These are phyloP conservation scores for Quercus glauca DNA, from an alignment of 306 rosid genomes.

Conservation along the genomic window DNA sequence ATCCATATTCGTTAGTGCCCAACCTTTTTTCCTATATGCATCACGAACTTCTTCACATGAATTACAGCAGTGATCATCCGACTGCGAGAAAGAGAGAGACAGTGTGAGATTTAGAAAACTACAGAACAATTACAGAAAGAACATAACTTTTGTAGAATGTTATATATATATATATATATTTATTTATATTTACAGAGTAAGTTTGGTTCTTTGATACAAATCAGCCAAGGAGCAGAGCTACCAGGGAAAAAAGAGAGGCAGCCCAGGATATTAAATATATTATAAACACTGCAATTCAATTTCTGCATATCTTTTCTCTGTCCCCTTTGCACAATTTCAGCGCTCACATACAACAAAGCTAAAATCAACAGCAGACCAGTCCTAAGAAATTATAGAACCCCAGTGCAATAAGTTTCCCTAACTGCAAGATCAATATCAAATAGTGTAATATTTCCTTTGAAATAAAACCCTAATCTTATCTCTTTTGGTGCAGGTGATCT, in stretches of 20 bases:
- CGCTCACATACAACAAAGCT: neutral
- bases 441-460: too few species aligned
- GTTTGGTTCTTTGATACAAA: slow-evolving; percentile 8
- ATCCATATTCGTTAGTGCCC: slow-evolving; percentile 78
- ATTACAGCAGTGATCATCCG: slow-evolving; percentile 84
- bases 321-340: neutral
- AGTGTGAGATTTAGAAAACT: slow-evolving; percentile 16
- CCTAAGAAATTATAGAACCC: neutral
- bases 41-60: slow-evolving; percentile 91
- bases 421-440: too few species aligned
- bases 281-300: slow-evolving; percentile 2
- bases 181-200: neutral
- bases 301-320: neutral
- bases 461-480: too few species aligned
- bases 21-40: slow-evolving; percentile 86
- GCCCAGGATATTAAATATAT: neutral
- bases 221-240: slow-evolving; percentile 7
- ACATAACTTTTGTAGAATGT: neutral
- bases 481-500: too few species aligned
- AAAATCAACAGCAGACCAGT: neutral
- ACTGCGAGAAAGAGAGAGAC: slow-evolving; percentile 48
- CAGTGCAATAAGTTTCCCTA: neutral
- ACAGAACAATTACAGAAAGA: neutral
- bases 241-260: slow-evolving; percentile 6
- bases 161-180: neutral